phyloP scores from a whole-genome alignment of 768 basidiomycete species.

The Hericium rajendrae region DNA sequence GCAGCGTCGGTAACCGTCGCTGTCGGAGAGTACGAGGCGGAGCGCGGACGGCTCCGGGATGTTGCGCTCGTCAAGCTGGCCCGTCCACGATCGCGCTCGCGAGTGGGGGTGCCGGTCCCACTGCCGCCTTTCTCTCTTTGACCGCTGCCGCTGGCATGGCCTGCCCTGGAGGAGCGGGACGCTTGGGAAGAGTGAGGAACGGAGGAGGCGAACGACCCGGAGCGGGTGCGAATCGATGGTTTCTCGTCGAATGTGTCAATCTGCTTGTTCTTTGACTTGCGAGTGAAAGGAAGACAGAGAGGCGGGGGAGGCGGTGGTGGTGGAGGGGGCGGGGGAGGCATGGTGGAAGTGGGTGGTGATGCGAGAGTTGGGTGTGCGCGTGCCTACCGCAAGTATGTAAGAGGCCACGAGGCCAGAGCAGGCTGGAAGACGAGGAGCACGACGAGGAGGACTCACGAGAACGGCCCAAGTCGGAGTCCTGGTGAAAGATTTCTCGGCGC shows the following conservation, averaged over 20 bases:
- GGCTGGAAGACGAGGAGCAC: not conserved
- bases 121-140: too few relatives aligned
- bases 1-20: constrained; percentile 8
- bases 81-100: too few relatives aligned
- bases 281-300: constrained; percentile 11
- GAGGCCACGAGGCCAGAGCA: not conserved
- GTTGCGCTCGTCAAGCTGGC: too few relatives aligned
- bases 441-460: too few relatives aligned
- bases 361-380: not conserved
- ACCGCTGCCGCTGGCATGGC: too few relatives aligned
- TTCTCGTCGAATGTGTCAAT: constrained; percentile 7
- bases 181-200: constrained; percentile 1
- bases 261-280: constrained; percentile 11
- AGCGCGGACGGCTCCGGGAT: constrained; percentile 8
- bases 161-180: not conserved
- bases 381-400: not conserved
- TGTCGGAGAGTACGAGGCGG: constrained; percentile 10
- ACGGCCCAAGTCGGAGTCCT: too few relatives aligned
- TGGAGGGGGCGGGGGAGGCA: constrained; percentile 10
- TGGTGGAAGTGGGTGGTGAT: not conserved
- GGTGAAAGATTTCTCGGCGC: too few relatives aligned
- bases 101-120: too few relatives aligned
- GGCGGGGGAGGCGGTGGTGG: constrained; percentile 11
- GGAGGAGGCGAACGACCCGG: not conserved
- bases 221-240: not conserved